phyloP scores from a whole-genome alignment of 2,329 filamentous ascomycete species.

The Epichloe hybrida region DNA sequence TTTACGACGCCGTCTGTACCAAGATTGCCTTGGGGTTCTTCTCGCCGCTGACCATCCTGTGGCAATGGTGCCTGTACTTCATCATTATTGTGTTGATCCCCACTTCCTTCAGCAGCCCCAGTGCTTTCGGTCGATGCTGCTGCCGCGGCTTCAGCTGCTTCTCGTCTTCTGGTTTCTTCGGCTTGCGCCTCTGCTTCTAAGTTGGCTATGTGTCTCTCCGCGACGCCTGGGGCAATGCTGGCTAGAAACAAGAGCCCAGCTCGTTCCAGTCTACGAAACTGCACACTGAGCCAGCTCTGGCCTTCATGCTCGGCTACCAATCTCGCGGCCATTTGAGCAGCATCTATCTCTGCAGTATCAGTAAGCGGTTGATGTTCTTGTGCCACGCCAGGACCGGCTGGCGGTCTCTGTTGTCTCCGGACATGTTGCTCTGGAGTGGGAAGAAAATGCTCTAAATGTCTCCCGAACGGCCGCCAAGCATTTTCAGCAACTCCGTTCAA shows the following conservation, averaged over 20 bases:
- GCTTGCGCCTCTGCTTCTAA: constrained; percentile 38
- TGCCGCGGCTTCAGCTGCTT: constrained; percentile 21
- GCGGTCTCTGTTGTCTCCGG: constrained; percentile 8
- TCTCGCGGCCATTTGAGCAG: constrained; percentile 38
- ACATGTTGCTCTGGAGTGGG: constrained; percentile 29
- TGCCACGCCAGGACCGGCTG: constrained; percentile 11
- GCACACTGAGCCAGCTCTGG: constrained; percentile 21
- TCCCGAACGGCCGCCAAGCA: constrained; percentile 41
- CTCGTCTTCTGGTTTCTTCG: constrained; percentile 27
- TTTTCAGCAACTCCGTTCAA: constrained; percentile 42
- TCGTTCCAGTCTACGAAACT: constrained; percentile 42
- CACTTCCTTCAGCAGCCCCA: not conserved
- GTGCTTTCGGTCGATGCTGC: constrained; percentile 5
- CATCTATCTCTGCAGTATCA: constrained; percentile 25
- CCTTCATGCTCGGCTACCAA: constrained; percentile 30
- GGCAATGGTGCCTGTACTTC: constrained; percentile 3
- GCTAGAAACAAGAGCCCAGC: constrained; percentile 50
- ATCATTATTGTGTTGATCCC: not conserved
- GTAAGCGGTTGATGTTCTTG: constrained; percentile 13
- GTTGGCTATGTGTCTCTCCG: constrained; percentile 49
- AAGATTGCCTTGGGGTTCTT: not conserved
- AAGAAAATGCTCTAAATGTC: constrained; percentile 46
- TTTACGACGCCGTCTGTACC: not conserved
- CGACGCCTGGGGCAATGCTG: constrained; percentile 51
- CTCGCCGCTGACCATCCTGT: constrained; percentile 1